These are phyloP conservation scores for Funneliformis geosporum DNA, from an alignment of 192 early-diverging fungal genomes.

Conservation along the genomic window DNA sequence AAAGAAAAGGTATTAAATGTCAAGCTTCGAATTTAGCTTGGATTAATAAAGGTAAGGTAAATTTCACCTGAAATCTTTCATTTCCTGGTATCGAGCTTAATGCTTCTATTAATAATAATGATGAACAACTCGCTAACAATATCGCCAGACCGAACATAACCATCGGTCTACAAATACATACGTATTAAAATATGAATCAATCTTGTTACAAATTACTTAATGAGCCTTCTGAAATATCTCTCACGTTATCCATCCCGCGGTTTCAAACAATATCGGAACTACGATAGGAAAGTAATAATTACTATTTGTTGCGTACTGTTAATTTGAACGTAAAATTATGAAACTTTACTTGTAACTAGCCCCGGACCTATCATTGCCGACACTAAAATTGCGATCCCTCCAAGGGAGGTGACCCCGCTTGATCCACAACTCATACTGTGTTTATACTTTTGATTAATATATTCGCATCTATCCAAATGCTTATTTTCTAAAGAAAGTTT, in stretches of 20 bases:
- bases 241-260: conserved; percentile 18
- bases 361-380: conserved; percentile 12
- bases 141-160: conserved; percentile 37
- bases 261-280: conserved; percentile 10
- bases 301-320: background rate
- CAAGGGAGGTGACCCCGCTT: background rate
- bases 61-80: conserved; percentile 40
- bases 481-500: no score
- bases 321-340: background rate
- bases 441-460: no score
- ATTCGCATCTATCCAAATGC: no score
- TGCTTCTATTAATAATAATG: conserved; percentile 67
- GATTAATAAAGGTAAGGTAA: background rate
- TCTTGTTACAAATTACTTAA: background rate
- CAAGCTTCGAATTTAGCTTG: no score
- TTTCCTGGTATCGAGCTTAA: conserved; percentile 72
- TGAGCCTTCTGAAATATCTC: background rate
- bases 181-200: background rate
- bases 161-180: background rate
- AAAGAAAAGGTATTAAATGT: no score
- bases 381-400: background rate
- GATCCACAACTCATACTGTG: background rate
- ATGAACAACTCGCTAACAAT: conserved; percentile 55
- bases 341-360: background rate
- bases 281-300: background rate